phyloP scores from a whole-genome alignment of 2,329 filamentous ascomycete species.

The Pestalotiopsis sp. region DNA sequence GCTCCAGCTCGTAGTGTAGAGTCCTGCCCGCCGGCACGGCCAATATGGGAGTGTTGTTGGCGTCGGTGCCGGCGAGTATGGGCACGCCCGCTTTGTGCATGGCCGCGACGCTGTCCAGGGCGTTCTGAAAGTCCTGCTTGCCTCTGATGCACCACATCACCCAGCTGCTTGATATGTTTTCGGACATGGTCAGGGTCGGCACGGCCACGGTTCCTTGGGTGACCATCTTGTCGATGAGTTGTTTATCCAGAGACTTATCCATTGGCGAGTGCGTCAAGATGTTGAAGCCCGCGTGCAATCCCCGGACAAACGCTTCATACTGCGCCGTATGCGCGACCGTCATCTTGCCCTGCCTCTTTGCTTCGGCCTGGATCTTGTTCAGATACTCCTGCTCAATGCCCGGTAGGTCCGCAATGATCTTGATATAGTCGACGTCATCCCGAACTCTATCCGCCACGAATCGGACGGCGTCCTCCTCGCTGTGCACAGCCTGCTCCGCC shows the following conservation, averaged over 20 bases:
- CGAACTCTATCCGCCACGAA: conserved; percentile 22
- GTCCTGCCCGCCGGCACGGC: conserved; percentile 23
- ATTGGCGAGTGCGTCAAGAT: conserved; percentile 31
- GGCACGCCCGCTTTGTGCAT: conserved; percentile 30
- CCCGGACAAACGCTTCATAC: conserved; percentile 24
- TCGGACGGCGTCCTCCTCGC: conserved; percentile 17
- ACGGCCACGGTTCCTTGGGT: conserved; percentile 24
- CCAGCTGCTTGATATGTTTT: conserved; percentile 23
- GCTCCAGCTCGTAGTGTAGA: conserved; percentile 30
- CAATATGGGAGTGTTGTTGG: conserved; percentile 20
- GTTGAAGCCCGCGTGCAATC: conserved; percentile 29
- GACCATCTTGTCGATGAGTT: conserved; percentile 20
- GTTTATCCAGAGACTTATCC: conserved; percentile 25
- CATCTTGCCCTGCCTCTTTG: conserved; percentile 25
- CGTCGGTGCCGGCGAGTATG: conserved; percentile 34
- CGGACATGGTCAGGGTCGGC: conserved; percentile 29
- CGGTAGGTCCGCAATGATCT: conserved; percentile 27
- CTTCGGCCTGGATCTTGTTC: conserved; percentile 22
- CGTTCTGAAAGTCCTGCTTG: conserved; percentile 23
- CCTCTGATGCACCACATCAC: conserved; percentile 20
- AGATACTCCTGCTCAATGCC: conserved; percentile 26
- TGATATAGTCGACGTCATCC: conserved; percentile 31
- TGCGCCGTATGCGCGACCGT: conserved; percentile 30
- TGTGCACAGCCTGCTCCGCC: conserved; percentile 16
- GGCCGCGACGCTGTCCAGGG: conserved; percentile 25